Base-by-base conservation (phyloP, 192 early-diverging fungal species). In the Tieghemiomyces parasiticus region DNA sequence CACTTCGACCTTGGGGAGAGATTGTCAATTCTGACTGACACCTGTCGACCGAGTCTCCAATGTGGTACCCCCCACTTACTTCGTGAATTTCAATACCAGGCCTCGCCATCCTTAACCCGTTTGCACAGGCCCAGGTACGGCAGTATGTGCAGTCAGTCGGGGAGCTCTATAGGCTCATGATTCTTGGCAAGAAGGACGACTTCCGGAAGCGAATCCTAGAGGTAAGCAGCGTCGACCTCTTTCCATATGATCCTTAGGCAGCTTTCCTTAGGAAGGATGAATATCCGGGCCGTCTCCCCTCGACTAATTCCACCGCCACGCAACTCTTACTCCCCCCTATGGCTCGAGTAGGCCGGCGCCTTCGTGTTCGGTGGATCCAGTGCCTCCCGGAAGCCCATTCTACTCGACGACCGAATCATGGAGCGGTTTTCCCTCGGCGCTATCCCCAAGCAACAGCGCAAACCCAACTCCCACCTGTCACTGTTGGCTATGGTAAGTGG, bases 111-210 rank as follows among this genome's bases (percentile, higher is more conserved):
- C 74, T 98, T 73, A 96, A 96, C 64, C 92, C 93, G 4, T 78
- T 74, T 61, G 95, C 93, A 6, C 78, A 78, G 44, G 70, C 71
- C 28, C 95, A 98, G 63, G 80, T 98, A 20, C 69, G 75, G 22
- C 93, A 96, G 76, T 98, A 90, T 60, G 86, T 91, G 32, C 68
- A 82, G 31, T 91, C 89, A 0, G 90, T 93, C 25, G 81, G 85
- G 0, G 91, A 88, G 30, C 71, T 98, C 60, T 98, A 94, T 73
- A 93, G 93, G 60, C 67, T 91, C 54, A 98, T 98, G 95, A 86
- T 98, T 32, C 84, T 82, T 31, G 91, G 92, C 45, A 80, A 83
- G 30, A 77, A 81, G 35, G 66, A 65, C 0, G 95, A 88, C 66
- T 96, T 98, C 71, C 65, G 78, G 4, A 63, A 67, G 0, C 71